These are phyloP conservation scores for Hypoxylon sp. DNA, from an alignment of 2,329 filamentous ascomycete species.

Conservation along the genomic window DNA sequence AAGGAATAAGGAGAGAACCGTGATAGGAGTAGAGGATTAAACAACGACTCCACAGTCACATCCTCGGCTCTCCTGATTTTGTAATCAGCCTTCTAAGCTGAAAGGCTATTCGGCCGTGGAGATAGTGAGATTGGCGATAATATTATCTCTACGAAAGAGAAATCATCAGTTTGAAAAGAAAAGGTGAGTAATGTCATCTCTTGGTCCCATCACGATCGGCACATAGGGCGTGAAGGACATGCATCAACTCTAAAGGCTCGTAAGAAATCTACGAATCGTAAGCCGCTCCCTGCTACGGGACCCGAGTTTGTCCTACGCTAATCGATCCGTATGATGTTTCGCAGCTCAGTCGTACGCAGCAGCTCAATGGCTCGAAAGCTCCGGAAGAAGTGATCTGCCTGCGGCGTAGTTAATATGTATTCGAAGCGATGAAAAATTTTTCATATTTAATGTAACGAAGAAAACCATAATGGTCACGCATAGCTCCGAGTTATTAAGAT, in stretches of 20 bases:
- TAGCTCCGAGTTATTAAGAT: not conserved
- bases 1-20: slow-evolving; percentile 2
- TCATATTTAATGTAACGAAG: not conserved
- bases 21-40: slow-evolving; percentile 15
- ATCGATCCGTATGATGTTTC: slow-evolving; percentile 2
- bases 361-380: not conserved
- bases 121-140: not conserved
- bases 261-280: slow-evolving; percentile 16
- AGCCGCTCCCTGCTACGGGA: not conserved
- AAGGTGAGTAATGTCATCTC: not conserved
- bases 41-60: slow-evolving; percentile 11
- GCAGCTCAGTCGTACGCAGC: slow-evolving; percentile 3
- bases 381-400: not conserved
- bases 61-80: slow-evolving; percentile 7
- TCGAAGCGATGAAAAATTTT: not conserved
- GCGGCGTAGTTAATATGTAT: slow-evolving; percentile 1
- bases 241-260: not conserved
- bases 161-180: not conserved
- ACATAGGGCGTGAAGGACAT: not conserved
- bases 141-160: not conserved
- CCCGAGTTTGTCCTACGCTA: slow-evolving; percentile 8
- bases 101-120: not conserved
- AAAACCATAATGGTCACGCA: not conserved
- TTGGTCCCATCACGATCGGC: not conserved
- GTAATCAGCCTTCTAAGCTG: slow-evolving; percentile 7